A percentile compares a stretch with the other conserved stretches of the same genome.
phyloP scores from a whole-genome alignment of 805 yeast genomes.

The Saccharomycopsis sp. region DNA sequence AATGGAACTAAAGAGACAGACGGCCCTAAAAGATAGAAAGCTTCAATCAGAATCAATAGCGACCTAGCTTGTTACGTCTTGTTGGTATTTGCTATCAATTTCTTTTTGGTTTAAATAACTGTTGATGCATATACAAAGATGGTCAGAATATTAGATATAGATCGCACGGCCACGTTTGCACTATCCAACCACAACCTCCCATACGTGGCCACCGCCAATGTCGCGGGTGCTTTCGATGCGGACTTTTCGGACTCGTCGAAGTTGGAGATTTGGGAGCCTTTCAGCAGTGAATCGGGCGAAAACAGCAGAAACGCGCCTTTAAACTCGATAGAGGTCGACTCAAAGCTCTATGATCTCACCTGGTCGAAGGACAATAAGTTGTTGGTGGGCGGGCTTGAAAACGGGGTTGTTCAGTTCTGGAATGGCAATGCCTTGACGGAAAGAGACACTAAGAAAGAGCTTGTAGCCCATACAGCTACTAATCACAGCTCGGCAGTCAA shows the following conservation, averaged over 20 bases:
- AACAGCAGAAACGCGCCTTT: conserved; percentile 24
- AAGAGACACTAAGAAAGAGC: conserved; percentile 32
- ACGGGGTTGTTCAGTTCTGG: conserved; percentile 76
- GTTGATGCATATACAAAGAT: no score
- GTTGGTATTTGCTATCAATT: no score
- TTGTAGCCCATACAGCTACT: conserved; percentile 44
- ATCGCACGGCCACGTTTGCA: conserved; percentile 89
- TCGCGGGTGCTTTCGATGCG: conserved; percentile 93
- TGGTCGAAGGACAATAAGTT: conserved; percentile 66
- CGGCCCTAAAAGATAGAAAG: no score
- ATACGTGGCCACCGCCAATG: conserved; percentile 79
- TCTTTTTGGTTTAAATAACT: no score
- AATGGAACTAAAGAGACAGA: no score
- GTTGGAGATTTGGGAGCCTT: conserved; percentile 75
- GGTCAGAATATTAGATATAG: conserved; percentile 81
- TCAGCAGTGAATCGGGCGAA: conserved; percentile 34
- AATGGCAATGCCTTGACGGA: conserved; percentile 42
- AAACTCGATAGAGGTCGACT: conserved; percentile 41
- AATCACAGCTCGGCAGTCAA: conserved; percentile 68
- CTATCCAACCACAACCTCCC: conserved; percentile 83
- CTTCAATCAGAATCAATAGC: no score
- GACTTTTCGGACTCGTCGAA: conserved; percentile 72
- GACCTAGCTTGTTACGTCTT: no score
- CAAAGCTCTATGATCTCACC: conserved; percentile 71
- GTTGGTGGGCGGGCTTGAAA: conserved; percentile 88